Percentiles rank a stretch among this genome's conserved stretches.
These are phyloP conservation scores for Solanum paucissectum DNA, from an alignment of 257 asterid species.

Conservation along the genomic window DNA sequence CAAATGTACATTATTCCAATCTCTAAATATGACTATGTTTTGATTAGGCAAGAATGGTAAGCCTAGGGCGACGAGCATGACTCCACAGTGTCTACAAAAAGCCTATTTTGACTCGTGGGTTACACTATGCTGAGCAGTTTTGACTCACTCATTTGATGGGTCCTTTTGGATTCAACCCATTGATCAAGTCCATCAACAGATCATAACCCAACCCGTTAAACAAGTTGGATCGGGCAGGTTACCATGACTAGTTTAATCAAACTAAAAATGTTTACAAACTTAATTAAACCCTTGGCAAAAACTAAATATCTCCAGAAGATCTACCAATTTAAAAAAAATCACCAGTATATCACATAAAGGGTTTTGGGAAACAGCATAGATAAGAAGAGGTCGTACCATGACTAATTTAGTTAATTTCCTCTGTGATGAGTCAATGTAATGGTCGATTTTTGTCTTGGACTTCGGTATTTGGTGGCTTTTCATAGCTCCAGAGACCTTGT, in stretches of 20 bases:
- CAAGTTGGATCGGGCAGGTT: background rate
- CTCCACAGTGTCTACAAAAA: background rate
- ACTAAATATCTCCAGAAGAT: background rate
- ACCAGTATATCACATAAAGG: background rate
- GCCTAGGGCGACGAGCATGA: background rate
- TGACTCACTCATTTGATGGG: background rate
- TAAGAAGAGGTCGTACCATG: slow-evolving; percentile 54
- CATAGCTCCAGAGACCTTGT: slow-evolving; percentile 95
- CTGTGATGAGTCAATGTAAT: slow-evolving; percentile 77
- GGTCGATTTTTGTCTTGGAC: slow-evolving; percentile 76
- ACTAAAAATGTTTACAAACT: background rate
- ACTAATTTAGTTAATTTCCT: slow-evolving; percentile 90
- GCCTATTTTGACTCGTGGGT: background rate
- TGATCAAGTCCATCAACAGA: background rate
- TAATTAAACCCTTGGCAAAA: background rate
- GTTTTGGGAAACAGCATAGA: background rate
- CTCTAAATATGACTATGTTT: background rate
- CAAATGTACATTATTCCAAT: background rate
- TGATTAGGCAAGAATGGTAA: background rate
- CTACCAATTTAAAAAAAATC: background rate
- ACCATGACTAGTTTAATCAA: background rate
- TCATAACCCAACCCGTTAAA: background rate
- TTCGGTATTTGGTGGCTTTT: slow-evolving; percentile 70
- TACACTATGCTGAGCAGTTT: background rate
- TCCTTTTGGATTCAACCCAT: background rate